Percentiles rank a stretch among this genome's conserved stretches.
Evolutionary conservation across 495 filamentous ascomycete species (phyloP).

Genomic region (Astrothelium subdiscretum): DNA sequence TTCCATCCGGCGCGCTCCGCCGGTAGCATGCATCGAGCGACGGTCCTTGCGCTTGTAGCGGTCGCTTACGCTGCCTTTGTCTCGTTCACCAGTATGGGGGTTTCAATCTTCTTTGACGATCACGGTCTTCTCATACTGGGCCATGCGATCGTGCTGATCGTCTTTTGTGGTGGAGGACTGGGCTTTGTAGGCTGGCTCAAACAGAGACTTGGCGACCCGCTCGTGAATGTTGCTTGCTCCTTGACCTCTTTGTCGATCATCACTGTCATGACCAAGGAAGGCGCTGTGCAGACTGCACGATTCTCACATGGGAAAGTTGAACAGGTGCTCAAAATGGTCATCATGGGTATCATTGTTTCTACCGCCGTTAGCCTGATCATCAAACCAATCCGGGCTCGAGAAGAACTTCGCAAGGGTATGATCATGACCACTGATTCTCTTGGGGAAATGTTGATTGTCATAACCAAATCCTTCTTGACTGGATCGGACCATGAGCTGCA

Average conservation of each 20-base stretch:
- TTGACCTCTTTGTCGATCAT: constrained; percentile 85
- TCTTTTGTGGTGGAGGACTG: constrained; percentile 74
- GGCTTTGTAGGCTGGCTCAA: constrained; percentile 92
- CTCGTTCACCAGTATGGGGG: constrained; percentile 75
- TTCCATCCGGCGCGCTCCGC: constrained; percentile 89
- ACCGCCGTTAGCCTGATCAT: constrained; percentile 67
- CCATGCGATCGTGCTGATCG: constrained; percentile 67
- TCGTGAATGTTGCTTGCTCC: constrained; percentile 86
- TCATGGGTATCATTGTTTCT: constrained; percentile 69
- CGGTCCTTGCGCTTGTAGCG: constrained; percentile 68
- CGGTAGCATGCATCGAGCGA: constrained; percentile 85
- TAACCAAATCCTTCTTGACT: constrained; percentile 74
- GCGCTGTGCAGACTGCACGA: constrained; percentile 64
- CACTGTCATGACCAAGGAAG: constrained; percentile 86
- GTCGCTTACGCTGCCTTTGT: constrained; percentile 74
- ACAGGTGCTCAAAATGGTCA: constrained; percentile 82
- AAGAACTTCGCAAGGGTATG: constrained; percentile 62
- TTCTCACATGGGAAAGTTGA: constrained; percentile 73
- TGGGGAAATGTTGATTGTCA: constrained; percentile 68
- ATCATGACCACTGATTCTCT: constrained; percentile 63
- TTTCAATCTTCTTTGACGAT: constrained; percentile 63
- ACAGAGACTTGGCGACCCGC: constrained; percentile 69
- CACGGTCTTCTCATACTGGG: constrained; percentile 56
- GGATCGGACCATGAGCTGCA: constrained; percentile 71
- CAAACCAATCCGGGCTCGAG: constrained; percentile 71